Conservation (phyloP, 306 rosid genomes). For the Calophaca sinica region DNA sequence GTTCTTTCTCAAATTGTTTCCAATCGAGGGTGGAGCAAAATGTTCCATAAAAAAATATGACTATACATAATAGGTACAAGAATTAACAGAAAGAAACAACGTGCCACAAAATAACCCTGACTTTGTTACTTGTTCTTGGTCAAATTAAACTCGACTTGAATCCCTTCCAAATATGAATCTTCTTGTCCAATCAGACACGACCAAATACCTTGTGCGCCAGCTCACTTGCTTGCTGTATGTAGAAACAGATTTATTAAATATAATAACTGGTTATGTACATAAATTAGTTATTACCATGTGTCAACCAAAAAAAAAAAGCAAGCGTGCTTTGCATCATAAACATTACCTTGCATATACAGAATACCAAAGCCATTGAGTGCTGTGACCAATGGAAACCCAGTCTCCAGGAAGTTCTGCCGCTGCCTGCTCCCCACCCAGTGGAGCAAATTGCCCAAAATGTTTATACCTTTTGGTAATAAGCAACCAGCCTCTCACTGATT, state of each 20-base stretch:
- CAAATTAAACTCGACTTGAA: conserved; percentile 70
- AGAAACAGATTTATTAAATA: not conserved
- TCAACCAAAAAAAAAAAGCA: not conserved
- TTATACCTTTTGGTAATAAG: conserved; percentile 70
- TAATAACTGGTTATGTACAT: conserved; percentile 15
- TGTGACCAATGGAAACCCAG: conserved; percentile 94
- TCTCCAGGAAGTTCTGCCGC: conserved; percentile 99
- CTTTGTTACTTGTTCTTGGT: not conserved
- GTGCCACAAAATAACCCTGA: not conserved
- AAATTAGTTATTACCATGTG: not conserved
- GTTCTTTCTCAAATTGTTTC: conserved; percentile 3
- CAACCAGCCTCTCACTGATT: conserved; percentile 34
- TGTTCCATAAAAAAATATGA: conserved; percentile 2
- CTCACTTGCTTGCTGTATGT: conserved; percentile 92
- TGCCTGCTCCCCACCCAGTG: conserved; percentile 88
- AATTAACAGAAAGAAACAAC: conserved; percentile 2
- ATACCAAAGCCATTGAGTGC: conserved; percentile 99
- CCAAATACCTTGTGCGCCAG: conserved; percentile 91
- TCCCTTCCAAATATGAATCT: conserved; percentile 91
- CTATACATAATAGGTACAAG: conserved; percentile 29
- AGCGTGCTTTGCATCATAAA: conserved; percentile 24
- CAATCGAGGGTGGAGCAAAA: not conserved
- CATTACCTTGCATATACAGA: conserved; percentile 94
- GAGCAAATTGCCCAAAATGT: conserved; percentile 96
- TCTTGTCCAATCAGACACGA: conserved; percentile 88